Evolutionary conservation across 2,329 filamentous ascomycete genomes (phyloP), one percentile per base, ranked within the genome.

Genomic region (Emergomyces africanus): DNA sequence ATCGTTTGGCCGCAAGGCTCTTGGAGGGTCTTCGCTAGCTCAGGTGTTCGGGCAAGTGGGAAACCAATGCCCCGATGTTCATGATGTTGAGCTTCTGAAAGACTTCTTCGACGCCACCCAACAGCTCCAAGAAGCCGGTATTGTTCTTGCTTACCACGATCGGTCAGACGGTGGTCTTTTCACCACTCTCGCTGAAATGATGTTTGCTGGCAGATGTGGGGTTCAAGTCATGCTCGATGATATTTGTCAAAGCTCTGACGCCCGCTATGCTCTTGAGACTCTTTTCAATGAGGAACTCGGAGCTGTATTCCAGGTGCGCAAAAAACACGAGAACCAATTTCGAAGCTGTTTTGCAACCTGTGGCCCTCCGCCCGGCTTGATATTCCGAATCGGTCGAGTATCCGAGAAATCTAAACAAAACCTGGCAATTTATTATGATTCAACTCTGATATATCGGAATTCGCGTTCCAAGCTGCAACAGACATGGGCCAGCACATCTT

Each of bases 261-360:
- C 81, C 10, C 77, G 83, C 51, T 79, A 84, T 67, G 74, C 95
- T 20, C 77, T 96, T 8, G 83, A 90, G 59, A 82, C 87, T 0
- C 81, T 99, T 23, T 97, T 99, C 82, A 96, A 91, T 71, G 94
- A 97, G 74, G 94, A 97, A 71, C 83, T 97, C 23, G 94, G 94
- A 63, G 92, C 91, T 18, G 87, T 97, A 37, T 97, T 97, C 84
- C 94, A 99, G 73, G 85, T 97, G 57, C 86, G 88, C 66, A 90
- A 89, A 73, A 81, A 83, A 57, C 86, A 96, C 65, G 89, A 96
- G 74, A 87, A 81, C 60, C 84, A 87, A 62, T 97, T 97, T 81
- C 87, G 87, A 67, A 83, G 88, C 60, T 95, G 90, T 71, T 96
- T 97, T 70, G 89, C 91, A 37, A 95, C 90, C 6, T 95, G 89